These are phyloP conservation scores for Smittium culicis DNA, from an alignment of 371 early-diverging fungal species.

Conservation along the genomic window DNA sequence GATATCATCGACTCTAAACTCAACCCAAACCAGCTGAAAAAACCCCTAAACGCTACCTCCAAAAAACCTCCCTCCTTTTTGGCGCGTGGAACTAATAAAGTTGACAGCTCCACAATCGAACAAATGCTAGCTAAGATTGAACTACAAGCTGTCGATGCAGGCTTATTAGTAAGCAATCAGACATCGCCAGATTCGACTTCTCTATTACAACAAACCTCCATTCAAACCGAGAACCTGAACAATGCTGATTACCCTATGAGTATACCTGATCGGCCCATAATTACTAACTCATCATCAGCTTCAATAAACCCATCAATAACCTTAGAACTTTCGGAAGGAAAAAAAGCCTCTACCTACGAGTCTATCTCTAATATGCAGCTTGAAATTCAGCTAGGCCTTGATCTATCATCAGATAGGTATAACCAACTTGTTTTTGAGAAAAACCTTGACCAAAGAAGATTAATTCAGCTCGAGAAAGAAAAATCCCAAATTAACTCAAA, in stretches of 20 bases:
- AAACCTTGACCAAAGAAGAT: background rate
- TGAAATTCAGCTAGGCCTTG: constrained; percentile 8
- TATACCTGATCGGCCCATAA: no score
- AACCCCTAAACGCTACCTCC: background rate
- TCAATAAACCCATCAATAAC: background rate
- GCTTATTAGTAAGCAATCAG: no score
- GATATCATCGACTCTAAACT: background rate
- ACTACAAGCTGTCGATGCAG: background rate
- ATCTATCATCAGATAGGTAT: background rate
- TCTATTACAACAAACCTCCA: background rate
- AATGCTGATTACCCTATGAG: background rate
- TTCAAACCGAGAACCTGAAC: background rate
- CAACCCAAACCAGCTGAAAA: constrained; percentile 4
- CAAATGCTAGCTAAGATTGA: background rate
- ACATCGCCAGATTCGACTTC: background rate
- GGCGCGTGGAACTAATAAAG: background rate
- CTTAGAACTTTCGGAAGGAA: background rate
- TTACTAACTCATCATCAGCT: background rate
- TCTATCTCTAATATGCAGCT: background rate
- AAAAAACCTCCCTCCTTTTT: background rate
- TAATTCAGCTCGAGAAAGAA: background rate
- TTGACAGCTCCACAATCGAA: background rate
- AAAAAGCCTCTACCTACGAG: background rate
- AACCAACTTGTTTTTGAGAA: background rate
- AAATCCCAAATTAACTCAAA: no score